Percentiles rank a stretch among this genome's conserved stretches.
phyloP scores from a whole-genome alignment of 805 yeast genomes.

The Schwanniomyces yamadae region DNA sequence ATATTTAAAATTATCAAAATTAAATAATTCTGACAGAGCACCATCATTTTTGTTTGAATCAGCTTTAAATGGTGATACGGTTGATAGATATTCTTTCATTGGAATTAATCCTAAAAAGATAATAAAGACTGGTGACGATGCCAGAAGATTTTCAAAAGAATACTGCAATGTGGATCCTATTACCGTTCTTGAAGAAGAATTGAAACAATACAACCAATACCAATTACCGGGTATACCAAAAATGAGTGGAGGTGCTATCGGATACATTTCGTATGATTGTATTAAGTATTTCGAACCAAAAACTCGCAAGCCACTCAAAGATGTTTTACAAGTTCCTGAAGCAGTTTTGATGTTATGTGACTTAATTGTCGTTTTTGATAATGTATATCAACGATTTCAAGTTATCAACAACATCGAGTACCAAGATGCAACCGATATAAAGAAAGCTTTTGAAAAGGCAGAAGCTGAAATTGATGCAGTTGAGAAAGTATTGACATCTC shows the following conservation, averaged over 20 bases:
- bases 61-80: constrained; percentile 83
- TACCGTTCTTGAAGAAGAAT: constrained; percentile 67
- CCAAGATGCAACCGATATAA: constrained; percentile 25
- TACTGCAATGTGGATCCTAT: constrained; percentile 75
- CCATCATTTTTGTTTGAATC: constrained; percentile 86
- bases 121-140: constrained; percentile 76
- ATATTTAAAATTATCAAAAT: constrained; percentile 75
- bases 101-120: constrained; percentile 83
- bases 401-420: constrained; percentile 76
- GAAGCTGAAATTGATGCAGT: constrained; percentile 56
- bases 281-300: constrained; percentile 94
- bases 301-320: constrained; percentile 72
- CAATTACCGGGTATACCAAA: constrained; percentile 79
- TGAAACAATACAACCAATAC: constrained; percentile 63
- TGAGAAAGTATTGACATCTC: constrained; percentile 47
- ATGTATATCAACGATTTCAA: constrained; percentile 91
- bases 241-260: constrained; percentile 94
- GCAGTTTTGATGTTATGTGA: constrained; percentile 90
- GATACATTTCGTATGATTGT: constrained; percentile 95
- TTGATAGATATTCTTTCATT: constrained; percentile 87
- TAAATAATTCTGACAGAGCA: constrained; percentile 48
- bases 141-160: constrained; percentile 22
- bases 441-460: constrained; percentile 53
- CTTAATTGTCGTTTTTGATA: constrained; percentile 86
- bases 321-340: constrained; percentile 84